Conservation (phyloP, 768 basidiomycete species). For the Trametes elegans region DNA sequence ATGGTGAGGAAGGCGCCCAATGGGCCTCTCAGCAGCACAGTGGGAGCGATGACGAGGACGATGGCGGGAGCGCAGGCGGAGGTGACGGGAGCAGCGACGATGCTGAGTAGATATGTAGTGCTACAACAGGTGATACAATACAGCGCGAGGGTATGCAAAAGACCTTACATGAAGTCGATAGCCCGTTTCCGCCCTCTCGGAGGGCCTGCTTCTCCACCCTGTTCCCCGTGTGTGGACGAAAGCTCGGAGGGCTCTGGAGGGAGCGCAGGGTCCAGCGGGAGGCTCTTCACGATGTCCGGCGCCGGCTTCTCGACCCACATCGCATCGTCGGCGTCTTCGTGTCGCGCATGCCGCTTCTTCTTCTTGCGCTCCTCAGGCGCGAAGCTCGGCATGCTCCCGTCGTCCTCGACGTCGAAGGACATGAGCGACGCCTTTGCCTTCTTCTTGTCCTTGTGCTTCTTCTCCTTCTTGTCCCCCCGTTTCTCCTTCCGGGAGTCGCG, state of each 20-base stretch:
- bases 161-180: conserved; percentile 25
- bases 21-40: conserved; percentile 28
- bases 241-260: neutral
- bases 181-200: conserved; percentile 24
- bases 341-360: conserved; percentile 40
- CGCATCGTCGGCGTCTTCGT: conserved; percentile 46
- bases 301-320: conserved; percentile 73
- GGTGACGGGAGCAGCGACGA: conserved; percentile 32
- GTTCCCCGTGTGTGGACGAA: neutral
- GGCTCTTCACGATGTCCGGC: conserved; percentile 45
- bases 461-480: conserved; percentile 48
- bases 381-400: neutral
- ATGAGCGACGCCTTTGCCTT: conserved; percentile 47
- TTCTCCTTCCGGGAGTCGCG: conserved; percentile 41
- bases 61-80: too few species aligned
- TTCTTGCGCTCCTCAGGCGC: conserved; percentile 26
- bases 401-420: conserved; percentile 69
- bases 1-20: conserved; percentile 38
- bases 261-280: conserved; percentile 26
- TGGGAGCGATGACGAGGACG: conserved; percentile 28
- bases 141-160: conserved; percentile 3
- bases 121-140: conserved; percentile 14
- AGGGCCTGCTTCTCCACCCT: conserved; percentile 3
- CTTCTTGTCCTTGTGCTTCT: conserved; percentile 50
- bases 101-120: conserved; percentile 26